These are phyloP conservation scores for Amaranthus hypochondriacus DNA, from an alignment of 148 eudicot genomes.

Conservation along the genomic window DNA sequence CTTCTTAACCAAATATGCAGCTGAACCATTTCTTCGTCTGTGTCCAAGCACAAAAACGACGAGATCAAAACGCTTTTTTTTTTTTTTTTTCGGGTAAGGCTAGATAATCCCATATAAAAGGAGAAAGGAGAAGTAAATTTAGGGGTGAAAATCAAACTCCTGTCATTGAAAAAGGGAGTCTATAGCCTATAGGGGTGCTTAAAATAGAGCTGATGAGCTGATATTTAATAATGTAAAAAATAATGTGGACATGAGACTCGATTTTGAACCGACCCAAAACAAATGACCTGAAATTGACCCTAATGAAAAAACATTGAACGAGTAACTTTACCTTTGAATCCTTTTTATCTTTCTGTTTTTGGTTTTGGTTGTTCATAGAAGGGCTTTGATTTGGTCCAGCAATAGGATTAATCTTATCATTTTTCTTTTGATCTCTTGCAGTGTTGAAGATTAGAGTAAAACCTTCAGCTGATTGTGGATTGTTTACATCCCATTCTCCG, in stretches of 20 bases:
- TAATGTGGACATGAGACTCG: no score
- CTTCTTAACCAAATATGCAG: constrained; percentile 34
- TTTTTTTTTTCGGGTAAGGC: neutral
- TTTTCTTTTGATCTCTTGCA: constrained; percentile 80
- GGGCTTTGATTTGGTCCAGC: neutral
- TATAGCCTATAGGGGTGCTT: no score
- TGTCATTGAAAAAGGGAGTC: no score
- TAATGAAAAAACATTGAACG: neutral
- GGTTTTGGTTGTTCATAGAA: constrained; percentile 8
- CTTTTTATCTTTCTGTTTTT: neutral
- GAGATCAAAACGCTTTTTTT: neutral
- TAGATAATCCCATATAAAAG: no score
- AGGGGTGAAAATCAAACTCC: no score
- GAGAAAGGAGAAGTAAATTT: no score
- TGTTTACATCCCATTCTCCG: constrained; percentile 58
- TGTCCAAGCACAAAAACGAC: constrained; percentile 4
- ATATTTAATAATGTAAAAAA: no score
- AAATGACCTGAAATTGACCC: neutral
- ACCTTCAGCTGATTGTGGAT: constrained; percentile 44
- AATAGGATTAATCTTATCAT: constrained; percentile 29
- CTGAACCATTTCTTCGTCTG: constrained; percentile 53
- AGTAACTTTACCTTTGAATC: neutral
- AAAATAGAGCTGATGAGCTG: no score
- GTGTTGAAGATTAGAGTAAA: constrained; percentile 53
- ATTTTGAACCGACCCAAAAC: neutral